Base-by-base conservation (phyloP, 2,329 filamentous ascomycete species). In the Onygena corvina region DNA sequence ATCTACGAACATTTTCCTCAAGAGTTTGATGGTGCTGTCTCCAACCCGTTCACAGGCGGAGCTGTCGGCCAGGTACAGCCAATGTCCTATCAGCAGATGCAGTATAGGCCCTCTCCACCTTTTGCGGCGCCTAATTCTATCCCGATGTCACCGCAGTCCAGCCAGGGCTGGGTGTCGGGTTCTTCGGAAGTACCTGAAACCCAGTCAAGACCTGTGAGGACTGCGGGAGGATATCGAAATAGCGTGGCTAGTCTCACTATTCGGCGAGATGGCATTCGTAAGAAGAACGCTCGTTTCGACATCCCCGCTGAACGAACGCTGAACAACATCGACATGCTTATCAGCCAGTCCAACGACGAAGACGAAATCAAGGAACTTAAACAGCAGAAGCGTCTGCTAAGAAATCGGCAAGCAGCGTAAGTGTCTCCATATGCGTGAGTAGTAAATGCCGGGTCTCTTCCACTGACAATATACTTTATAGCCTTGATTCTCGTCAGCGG, bases 261-360 rank as follows among this genome's bases (percentile, higher is more conserved):
- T 48, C 78, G 86, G 58, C 81, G 86, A 50, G 88, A 93, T 59
- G 87, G 92, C 53, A 93, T 96, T 67, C 80, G 92, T 61, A 98
- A 98, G 81, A 96, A 96, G 83, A 98, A 96, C 63, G 88, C 89
- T 56, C 84, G 90, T 58, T 95, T 96, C 68, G 90, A 96, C 62
- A 98, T 98, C 58, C 92, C 92, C 7, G 81, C 86, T 38, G 92
- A 95, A 70, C 80, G 89, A 54, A 96, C 89, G 61, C 78, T 98
- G 58, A 82, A 79, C 73, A 96, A 93, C 70, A 96, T 98, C 68
- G 92, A 98, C 67, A 77, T 86, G 53, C 76, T 96, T 62, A 96
- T 98, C 67, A 76, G 83, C 48, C 81, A 86, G 68, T 90, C 87
- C 30, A 67, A 59, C 45, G 87, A 80, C 50, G 90, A 96, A 61